Conservation (phyloP, 768 basidiomycete species). For the Mycena pura region DNA sequence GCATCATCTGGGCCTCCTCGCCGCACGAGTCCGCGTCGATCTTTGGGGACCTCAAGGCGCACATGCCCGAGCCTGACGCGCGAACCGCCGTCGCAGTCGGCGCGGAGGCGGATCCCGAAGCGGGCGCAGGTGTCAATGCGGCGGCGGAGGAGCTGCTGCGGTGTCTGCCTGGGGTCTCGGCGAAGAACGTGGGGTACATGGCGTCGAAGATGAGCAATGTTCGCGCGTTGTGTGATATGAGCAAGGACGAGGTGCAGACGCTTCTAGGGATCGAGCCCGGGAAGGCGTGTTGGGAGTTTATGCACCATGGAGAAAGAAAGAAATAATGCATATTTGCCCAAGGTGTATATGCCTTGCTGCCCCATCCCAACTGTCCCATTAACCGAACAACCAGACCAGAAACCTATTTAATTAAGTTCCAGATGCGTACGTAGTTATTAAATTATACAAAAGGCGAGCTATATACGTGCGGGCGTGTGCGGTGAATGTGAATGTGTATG, state of each 20-base stretch:
- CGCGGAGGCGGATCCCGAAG: conserved; percentile 74
- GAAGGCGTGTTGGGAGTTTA: conserved; percentile 79
- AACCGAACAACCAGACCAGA: too few relatives aligned
- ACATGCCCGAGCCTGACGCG: conserved; percentile 82
- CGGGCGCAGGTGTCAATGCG: conserved; percentile 71
- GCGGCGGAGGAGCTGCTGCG: conserved; percentile 86
- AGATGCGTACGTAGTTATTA: too few relatives aligned
- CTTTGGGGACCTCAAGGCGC: conserved; percentile 88
- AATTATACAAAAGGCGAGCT: too few relatives aligned
- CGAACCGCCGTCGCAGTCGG: conserved; percentile 79
- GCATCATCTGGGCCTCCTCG: conserved; percentile 97
- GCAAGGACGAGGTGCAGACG: conserved; percentile 65
- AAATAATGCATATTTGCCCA: not conserved
- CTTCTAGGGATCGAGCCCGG: conserved; percentile 85
- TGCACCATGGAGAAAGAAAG: conserved; percentile 70
- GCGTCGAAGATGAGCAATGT: conserved; percentile 83
- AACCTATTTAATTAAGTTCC: too few relatives aligned
- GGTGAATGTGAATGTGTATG: too few relatives aligned
- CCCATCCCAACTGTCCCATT: too few relatives aligned
- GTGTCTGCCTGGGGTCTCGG: conserved; percentile 82
- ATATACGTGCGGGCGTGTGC: too few relatives aligned
- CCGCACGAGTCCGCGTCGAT: conserved; percentile 92
- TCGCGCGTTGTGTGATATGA: conserved; percentile 73
- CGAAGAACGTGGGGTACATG: conserved; percentile 85
- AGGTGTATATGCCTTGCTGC: too few relatives aligned